Evolutionary conservation across 2,329 filamentous ascomycete genomes (phyloP).

Genomic region (Chaetoscypha palmicola): DNA sequence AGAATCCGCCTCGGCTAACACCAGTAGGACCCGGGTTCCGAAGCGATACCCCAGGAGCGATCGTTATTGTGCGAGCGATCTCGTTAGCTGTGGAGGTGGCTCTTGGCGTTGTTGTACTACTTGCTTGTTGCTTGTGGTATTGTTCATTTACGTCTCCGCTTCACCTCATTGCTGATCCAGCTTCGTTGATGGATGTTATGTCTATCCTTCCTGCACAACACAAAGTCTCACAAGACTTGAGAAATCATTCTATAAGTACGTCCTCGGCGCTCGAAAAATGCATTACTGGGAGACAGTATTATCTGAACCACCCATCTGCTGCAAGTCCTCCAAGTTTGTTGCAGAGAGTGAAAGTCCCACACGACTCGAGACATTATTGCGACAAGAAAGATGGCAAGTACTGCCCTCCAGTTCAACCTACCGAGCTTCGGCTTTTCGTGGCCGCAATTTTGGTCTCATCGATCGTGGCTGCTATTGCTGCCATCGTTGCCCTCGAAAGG

Average conservation of each 20-base stretch:
- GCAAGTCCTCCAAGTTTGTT: no score
- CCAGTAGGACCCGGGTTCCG: no score
- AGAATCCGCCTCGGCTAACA: no score
- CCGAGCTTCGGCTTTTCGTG: conserved; percentile 11
- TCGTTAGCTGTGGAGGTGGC: conserved; percentile 24
- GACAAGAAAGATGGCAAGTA: no score
- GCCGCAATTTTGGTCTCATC: conserved; percentile 13
- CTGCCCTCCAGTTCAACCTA: conserved; percentile 13
- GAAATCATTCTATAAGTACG: no score
- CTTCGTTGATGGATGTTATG: conserved; percentile 26
- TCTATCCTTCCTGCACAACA: no score
- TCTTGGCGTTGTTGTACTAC: conserved; percentile 18
- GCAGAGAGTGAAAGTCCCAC: no score
- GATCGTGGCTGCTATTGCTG: conserved; percentile 8
- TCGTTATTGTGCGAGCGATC: conserved; percentile 23
- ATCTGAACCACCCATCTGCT: no score
- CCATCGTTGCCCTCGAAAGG: conserved; percentile 8
- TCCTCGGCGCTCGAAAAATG: no score
- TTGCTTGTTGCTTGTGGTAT: conserved; percentile 18
- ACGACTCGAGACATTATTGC: no score
- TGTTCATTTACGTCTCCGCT: conserved; percentile 16
- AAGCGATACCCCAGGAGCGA: conserved; percentile 7
- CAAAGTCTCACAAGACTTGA: no score
- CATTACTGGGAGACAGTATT: no score
- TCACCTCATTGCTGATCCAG: conserved; percentile 24